A percentile compares a stretch with the other conserved stretches of the same genome.
These are phyloP conservation scores for Cyberlindnera galapagoensis DNA, from an alignment of 805 yeast species.

Conservation along the genomic window DNA sequence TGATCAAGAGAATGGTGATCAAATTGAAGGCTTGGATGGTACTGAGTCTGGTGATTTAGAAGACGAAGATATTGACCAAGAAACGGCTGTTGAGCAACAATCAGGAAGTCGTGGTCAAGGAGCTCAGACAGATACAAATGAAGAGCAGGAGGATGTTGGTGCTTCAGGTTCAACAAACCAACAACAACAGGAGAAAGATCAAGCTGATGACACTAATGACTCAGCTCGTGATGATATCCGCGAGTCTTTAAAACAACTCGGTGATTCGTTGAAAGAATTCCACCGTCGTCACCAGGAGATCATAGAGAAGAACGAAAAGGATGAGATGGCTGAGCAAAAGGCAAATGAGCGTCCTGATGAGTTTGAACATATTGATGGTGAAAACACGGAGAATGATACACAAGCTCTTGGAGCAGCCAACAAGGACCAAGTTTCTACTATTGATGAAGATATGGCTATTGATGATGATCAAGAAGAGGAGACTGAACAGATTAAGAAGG, in stretches of 20 bases:
- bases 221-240: slow-evolving; percentile 60
- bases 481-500: slow-evolving; percentile 27
- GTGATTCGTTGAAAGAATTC: slow-evolving; percentile 87
- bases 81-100: slow-evolving; percentile 53
- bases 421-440: slow-evolving; percentile 66
- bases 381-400: slow-evolving; percentile 68
- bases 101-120: slow-evolving; percentile 59
- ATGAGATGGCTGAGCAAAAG: slow-evolving; percentile 41
- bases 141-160: slow-evolving; percentile 63
- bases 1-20: slow-evolving; percentile 36
- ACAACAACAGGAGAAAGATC: slow-evolving; percentile 36
- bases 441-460: slow-evolving; percentile 76
- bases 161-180: slow-evolving; percentile 51
- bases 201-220: slow-evolving; percentile 38
- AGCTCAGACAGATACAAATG: slow-evolving; percentile 46
- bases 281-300: slow-evolving; percentile 89
- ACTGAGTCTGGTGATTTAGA: slow-evolving; percentile 35
- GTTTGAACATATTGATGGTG: slow-evolving; percentile 78
- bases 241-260: slow-evolving; percentile 80
- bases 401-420: slow-evolving; percentile 92
- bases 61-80: slow-evolving; percentile 44
- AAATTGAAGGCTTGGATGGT: slow-evolving; percentile 50
- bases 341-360: slow-evolving; percentile 76
- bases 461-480: slow-evolving; percentile 54
- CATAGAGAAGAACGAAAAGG: slow-evolving; percentile 51